Conservation (phyloP, 176 grass and related monocot species). For the Zea luxurians region DNA sequence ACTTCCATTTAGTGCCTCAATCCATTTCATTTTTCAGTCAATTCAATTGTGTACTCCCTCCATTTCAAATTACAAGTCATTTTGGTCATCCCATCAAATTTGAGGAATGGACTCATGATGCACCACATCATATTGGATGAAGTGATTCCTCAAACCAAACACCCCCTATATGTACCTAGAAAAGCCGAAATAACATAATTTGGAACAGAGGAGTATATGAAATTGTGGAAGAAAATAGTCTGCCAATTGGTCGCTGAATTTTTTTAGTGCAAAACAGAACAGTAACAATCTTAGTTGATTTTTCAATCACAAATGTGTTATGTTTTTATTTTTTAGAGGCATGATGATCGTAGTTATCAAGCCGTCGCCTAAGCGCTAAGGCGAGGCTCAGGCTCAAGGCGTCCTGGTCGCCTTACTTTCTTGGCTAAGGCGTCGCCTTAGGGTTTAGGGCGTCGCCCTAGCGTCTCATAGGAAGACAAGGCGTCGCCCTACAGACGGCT, state of each 20-base stretch:
- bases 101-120: too few species aligned
- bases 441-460: too few species aligned
- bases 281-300: slow-evolving; percentile 2
- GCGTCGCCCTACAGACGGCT: too few species aligned
- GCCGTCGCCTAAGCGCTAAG: too few species aligned
- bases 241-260: slow-evolving; percentile 13
- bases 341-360: too few species aligned
- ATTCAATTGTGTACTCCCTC: not conserved
- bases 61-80: not conserved
- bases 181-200: not conserved
- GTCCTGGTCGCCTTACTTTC: too few species aligned
- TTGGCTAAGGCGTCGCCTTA: too few species aligned
- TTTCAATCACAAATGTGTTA: slow-evolving; percentile 5
- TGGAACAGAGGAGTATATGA: not conserved
- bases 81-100: not conserved
- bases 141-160: too few species aligned
- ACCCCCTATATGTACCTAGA: not conserved
- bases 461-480: too few species aligned
- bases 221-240: slow-evolving; percentile 12
- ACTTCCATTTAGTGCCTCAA: not conserved
- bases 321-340: not conserved
- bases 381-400: too few species aligned
- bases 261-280: slow-evolving; percentile 19
- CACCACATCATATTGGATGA: too few species aligned
- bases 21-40: not conserved